Conservation (phyloP, 2,329 filamentous ascomycete species). For the Pseudogymnoascus sp. region DNA sequence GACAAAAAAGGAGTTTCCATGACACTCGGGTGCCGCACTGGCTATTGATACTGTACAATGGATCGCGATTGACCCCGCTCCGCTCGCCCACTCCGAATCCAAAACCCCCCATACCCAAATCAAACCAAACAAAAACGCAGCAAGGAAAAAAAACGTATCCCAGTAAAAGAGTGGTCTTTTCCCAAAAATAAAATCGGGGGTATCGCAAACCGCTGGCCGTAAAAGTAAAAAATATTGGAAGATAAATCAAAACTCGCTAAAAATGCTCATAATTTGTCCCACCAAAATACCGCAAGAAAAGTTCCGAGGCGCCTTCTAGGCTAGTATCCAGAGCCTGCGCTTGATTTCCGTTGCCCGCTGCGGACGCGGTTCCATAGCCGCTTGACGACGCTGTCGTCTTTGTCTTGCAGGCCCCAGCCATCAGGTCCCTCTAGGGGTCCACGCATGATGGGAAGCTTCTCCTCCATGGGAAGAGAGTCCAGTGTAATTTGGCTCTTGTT, state of each 20-base stretch:
- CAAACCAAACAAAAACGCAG: background rate
- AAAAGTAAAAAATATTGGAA: background rate
- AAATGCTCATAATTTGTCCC: constrained; percentile 2
- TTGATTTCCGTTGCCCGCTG: background rate
- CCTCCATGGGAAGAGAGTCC: constrained; percentile 46
- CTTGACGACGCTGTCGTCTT: constrained; percentile 49
- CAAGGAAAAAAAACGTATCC: background rate
- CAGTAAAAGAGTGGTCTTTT: background rate
- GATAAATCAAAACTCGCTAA: constrained; percentile 1
- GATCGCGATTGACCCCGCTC: background rate
- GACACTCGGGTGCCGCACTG: background rate
- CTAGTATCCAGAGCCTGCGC: background rate
- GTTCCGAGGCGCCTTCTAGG: background rate
- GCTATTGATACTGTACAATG: constrained; percentile 6
- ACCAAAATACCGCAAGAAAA: background rate
- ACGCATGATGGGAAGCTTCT: constrained; percentile 40
- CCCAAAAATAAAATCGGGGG: constrained; percentile 1
- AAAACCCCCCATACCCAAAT: background rate
- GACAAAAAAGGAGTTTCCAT: background rate
- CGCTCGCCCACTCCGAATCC: background rate
- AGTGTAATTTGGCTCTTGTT: constrained; percentile 40
- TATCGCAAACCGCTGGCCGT: constrained; percentile 3
- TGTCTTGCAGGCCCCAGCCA: constrained; percentile 34
- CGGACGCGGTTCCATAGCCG: constrained; percentile 47
- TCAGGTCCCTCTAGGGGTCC: constrained; percentile 28